Base-by-base conservation (phyloP, 1,139 yeast species). In the Magnusiomyces ingens region DNA sequence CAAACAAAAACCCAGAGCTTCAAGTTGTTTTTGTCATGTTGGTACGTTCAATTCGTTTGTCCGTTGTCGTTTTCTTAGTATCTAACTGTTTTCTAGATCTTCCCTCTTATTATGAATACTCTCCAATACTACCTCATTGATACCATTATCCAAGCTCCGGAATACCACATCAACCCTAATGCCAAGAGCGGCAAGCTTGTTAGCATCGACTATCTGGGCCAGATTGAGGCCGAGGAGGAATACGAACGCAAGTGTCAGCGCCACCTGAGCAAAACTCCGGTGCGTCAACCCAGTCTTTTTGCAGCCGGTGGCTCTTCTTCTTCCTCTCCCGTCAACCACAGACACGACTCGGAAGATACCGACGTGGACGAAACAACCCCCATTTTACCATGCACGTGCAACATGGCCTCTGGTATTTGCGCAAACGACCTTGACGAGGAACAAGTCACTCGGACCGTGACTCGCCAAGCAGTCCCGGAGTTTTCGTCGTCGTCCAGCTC, bases 21-120 rank as follows among this genome's bases (percentile, higher is more conserved):
- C 96, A 91, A 67, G 87, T 91, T 10, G 82, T 86, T 50, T 78
- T 93, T 59, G 96, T 93, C 44, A 85, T 91, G 84, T 80, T 91
- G 66, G 78, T 89, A 1, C 69, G 71, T 40, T 11, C 37, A 13
- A 11, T 35, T 11, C 21, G 5, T 6, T 36, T 32, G 13, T 6
- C n/a, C 32, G 13, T 37, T 35, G 40, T 12, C 15, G 5, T 17
- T 13, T 29, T 13, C 95, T 40, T 82, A 85, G 59, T 70, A 89
- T 49, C 96, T 91, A 67, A 87, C 91, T 8, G 82, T 86, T 50
- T 79, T 93, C 60, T 96, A 93, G 47, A 85, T 91, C 82, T 71
- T 72, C 50, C 57, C 57, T 10, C 51, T 45, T 15, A 59, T 65
- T 32, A 81, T 93, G 85, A 91, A 93, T 68, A 82, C 94, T 57